Conservation (phyloP, 495 filamentous ascomycete species). For the Aspergillus nidulans region DNA sequence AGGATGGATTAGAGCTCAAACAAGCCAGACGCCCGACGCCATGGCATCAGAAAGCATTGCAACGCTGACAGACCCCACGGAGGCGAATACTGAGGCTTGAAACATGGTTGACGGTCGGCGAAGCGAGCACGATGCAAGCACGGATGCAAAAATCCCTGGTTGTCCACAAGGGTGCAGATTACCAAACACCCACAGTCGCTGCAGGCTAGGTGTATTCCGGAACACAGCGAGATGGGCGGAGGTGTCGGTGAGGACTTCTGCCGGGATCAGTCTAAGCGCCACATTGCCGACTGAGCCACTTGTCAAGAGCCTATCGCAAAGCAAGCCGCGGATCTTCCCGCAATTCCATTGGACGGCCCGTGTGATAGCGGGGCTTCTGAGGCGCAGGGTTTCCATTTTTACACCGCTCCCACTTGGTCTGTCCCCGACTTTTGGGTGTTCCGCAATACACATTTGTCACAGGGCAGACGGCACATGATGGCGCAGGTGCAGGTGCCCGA, state of each 20-base stretch:
- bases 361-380: conserved; percentile 7
- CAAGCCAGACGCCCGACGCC: not conserved
- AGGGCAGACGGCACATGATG: conserved; percentile 1
- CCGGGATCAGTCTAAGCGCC: conserved; percentile 11
- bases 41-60: not conserved
- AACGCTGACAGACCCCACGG: not conserved
- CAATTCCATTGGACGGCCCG: conserved; percentile 21
- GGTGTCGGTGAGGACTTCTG: conserved; percentile 19
- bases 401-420: conserved; percentile 17
- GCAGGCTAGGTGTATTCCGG: conserved; percentile 8
- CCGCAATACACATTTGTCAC: conserved; percentile 2
- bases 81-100: not conserved
- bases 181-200: not conserved
- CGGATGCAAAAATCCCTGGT: conserved; percentile 9
- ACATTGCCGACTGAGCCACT: conserved; percentile 19
- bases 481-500: conserved; percentile 6
- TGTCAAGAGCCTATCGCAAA: conserved; percentile 15
- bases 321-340: conserved; percentile 18
- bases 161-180: conserved; percentile 2
- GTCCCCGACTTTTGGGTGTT: not conserved
- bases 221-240: not conserved
- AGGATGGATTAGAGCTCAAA: not conserved
- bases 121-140: conserved; percentile 2
- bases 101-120: not conserved
- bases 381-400: conserved; percentile 20